Evolutionary conservation across 2,329 filamentous ascomycete species (phyloP).

Genomic region (Nemania abortiva): DNA sequence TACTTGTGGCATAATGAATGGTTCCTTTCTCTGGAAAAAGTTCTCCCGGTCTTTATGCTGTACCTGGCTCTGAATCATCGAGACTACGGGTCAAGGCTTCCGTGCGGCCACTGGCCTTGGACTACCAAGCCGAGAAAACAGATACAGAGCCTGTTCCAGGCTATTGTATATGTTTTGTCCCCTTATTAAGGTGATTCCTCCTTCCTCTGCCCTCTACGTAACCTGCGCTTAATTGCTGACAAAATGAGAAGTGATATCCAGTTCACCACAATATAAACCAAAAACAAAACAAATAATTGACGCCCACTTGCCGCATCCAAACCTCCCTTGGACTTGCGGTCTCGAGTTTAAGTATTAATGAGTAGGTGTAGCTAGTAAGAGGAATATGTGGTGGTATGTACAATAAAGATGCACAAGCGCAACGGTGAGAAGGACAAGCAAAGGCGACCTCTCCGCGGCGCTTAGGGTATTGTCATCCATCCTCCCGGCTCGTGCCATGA

Average conservation of each 20-base stretch:
- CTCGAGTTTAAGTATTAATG: conserved; percentile 36
- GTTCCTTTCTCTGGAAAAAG: background rate
- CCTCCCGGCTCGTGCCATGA: conserved; percentile 16
- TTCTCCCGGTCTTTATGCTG: background rate
- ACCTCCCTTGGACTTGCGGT: conserved; percentile 18
- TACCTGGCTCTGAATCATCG: background rate
- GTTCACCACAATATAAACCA: conserved; percentile 1
- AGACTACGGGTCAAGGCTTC: background rate
- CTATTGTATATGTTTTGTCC: background rate
- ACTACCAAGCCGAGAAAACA: background rate
- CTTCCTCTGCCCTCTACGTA: background rate
- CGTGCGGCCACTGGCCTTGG: background rate
- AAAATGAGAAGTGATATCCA: background rate
- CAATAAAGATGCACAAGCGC: conserved; percentile 24
- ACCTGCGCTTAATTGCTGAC: background rate
- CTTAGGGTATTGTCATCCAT: background rate
- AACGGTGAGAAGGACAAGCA: conserved; percentile 2
- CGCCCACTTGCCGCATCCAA: conserved; percentile 16
- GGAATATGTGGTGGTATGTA: conserved; percentile 38
- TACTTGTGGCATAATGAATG: background rate
- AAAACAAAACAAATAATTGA: conserved; percentile 4
- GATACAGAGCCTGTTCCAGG: background rate
- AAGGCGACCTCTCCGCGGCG: conserved; percentile 3
- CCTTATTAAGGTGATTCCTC: background rate
- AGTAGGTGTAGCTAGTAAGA: conserved; percentile 37